Conservation (phyloP, 2,329 filamentous ascomycete species). For the Calonectria hongkongensis region DNA sequence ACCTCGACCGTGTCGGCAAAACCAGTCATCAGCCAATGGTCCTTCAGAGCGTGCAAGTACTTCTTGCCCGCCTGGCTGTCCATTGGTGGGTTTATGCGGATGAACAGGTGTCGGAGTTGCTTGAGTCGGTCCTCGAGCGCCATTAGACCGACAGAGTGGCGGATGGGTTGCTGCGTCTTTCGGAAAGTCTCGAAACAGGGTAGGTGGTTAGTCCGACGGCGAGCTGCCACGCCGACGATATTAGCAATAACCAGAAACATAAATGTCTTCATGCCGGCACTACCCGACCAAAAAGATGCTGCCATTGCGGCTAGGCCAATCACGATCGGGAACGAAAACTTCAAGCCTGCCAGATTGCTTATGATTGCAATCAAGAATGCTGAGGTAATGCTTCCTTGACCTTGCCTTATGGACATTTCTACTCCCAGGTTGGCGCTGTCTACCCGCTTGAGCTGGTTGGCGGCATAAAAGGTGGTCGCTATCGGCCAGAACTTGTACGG, state of each 20-base stretch:
- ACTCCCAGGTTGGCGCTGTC: constrained; percentile 7
- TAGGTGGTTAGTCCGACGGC: neutral
- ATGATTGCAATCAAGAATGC: neutral
- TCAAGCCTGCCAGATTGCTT: neutral
- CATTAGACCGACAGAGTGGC: neutral
- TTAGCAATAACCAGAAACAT: neutral
- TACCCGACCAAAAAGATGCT: neutral
- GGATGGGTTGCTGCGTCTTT: neutral
- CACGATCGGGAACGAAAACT: neutral
- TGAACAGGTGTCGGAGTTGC: neutral
- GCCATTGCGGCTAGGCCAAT: neutral
- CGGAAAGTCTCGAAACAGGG: neutral
- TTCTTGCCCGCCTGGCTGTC: neutral
- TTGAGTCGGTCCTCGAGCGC: neutral
- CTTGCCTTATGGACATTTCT: neutral
- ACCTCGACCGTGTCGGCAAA: constrained; percentile 27
- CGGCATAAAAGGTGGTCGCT: constrained; percentile 14
- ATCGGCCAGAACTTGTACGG: too few relatives aligned
- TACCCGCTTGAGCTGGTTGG: neutral
- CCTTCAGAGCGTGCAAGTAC: neutral
- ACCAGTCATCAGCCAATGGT: constrained; percentile 25
- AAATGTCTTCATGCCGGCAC: neutral
- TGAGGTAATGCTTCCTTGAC: neutral
- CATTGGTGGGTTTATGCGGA: neutral
- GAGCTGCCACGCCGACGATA: neutral